Conservation (phyloP, 1,284 basidiomycete genomes). For the Cutaneotrichosporon arboriforme region DNA sequence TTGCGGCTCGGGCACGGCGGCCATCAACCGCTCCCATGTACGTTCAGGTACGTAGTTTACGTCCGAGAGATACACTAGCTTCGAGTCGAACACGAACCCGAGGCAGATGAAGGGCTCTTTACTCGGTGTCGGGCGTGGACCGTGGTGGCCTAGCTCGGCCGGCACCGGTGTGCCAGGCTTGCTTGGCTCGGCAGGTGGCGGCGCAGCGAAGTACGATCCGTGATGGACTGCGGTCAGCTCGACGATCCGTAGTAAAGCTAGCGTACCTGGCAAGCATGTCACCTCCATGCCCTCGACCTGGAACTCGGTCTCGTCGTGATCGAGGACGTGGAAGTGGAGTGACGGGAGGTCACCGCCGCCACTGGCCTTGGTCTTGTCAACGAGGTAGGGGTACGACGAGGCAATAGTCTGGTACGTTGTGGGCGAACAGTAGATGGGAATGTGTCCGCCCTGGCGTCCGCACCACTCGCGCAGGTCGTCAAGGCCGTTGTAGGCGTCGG, state of each 20-base stretch:
- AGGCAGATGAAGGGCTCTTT: conserved; percentile 40
- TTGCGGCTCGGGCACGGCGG: conserved; percentile 2
- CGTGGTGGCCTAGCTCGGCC: neutral
- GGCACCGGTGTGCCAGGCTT: neutral
- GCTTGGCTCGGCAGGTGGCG: conserved; percentile 4
- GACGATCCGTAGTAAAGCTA: neutral
- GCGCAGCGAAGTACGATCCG: conserved; percentile 19
- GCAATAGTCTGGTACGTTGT: conserved; percentile 40
- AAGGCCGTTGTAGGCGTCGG: conserved; percentile 41
- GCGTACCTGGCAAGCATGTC: conserved; percentile 31
- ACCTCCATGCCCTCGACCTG: conserved; percentile 37
- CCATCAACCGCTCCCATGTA: conserved; percentile 23
- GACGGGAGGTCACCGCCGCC: conserved; percentile 49
- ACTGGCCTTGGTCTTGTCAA: conserved; percentile 45
- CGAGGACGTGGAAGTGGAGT: conserved; percentile 34
- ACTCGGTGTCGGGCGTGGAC: conserved; percentile 6
- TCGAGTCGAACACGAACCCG: conserved; percentile 41
- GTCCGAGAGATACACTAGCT: conserved; percentile 41
- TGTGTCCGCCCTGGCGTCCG: conserved; percentile 33
- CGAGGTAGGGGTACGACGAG: conserved; percentile 45
- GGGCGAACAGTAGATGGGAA: conserved; percentile 41
- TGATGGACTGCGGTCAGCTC: conserved; percentile 22
- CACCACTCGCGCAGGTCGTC: conserved; percentile 46
- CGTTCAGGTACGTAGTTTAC: conserved; percentile 36
- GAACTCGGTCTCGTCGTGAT: conserved; percentile 34